Percentiles rank a stretch among this genome's conserved stretches.
Evolutionary conservation across 192 early-diverging fungal species (phyloP).

Genomic region (Linnemannia hyalina): DNA sequence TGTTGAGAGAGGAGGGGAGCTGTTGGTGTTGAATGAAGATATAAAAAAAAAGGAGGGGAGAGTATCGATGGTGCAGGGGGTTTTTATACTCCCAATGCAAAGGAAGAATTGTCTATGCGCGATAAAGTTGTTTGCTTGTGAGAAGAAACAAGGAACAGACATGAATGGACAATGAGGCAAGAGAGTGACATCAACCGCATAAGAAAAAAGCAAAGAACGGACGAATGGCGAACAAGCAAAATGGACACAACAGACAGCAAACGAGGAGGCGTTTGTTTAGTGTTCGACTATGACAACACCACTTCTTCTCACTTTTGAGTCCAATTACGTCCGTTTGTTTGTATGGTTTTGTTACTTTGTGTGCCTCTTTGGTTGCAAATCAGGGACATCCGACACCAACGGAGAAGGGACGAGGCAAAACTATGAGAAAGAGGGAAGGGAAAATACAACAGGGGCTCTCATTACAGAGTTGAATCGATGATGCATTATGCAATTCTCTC

Average conservation of each 20-base stretch:
- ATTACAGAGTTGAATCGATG: background rate
- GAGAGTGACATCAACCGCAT: background rate
- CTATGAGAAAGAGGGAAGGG: background rate
- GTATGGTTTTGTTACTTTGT: background rate
- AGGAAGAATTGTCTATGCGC: background rate
- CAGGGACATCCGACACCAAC: background rate
- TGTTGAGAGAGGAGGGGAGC: background rate
- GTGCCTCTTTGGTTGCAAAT: background rate
- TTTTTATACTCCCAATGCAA: background rate
- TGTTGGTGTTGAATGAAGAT: background rate
- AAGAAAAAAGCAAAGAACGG: background rate
- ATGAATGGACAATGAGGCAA: background rate
- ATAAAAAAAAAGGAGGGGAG: background rate
- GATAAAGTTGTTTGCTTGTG: background rate
- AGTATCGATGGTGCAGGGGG: background rate
- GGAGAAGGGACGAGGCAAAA: background rate
- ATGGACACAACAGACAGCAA: background rate
- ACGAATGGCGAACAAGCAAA: background rate
- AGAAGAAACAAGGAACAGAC: too few relatives aligned
- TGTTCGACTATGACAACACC: background rate
- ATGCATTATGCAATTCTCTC: conserved; percentile 2
- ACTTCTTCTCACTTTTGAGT: background rate
- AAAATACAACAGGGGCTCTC: background rate
- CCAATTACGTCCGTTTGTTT: background rate
- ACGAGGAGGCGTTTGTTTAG: background rate